Percentiles rank a stretch among this genome's conserved stretches.
Evolutionary conservation across 2,329 filamentous ascomycete genomes (phyloP).

Genomic region (Sarocladium brachiariae): DNA sequence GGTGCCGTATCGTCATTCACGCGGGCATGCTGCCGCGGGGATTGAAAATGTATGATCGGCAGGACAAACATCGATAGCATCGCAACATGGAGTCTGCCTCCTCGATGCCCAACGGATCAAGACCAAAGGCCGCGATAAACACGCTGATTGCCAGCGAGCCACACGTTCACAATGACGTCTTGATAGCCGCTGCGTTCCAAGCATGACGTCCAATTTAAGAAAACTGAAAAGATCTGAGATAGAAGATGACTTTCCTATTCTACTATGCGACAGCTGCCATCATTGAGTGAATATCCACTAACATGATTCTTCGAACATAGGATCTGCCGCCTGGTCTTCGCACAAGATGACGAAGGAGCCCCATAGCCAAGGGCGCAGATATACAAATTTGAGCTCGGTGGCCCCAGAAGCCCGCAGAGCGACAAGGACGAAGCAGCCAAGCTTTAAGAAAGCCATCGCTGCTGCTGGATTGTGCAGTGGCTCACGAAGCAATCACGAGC

Average conservation of each 20-base stretch:
- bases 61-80: slow-evolving; percentile 20
- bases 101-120: slow-evolving; percentile 35
- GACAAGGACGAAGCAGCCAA: not conserved
- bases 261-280: not conserved
- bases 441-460: not conserved
- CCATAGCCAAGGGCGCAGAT: not conserved
- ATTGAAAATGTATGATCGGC: not conserved
- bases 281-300: not conserved
- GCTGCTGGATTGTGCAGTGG: not conserved
- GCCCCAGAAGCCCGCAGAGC: not conserved
- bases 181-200: slow-evolving; percentile 44
- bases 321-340: not conserved
- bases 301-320: not conserved
- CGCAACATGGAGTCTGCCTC: slow-evolving; percentile 47
- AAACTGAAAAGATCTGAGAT: slow-evolving; percentile 73
- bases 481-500: too few species aligned
- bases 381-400: not conserved
- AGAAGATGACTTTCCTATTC: not conserved
- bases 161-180: slow-evolving; percentile 7
- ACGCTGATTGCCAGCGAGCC: slow-evolving; percentile 19
- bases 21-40: not conserved
- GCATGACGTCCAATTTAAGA: slow-evolving; percentile 39
- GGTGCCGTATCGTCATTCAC: not conserved
- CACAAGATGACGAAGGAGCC: not conserved
- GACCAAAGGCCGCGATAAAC: slow-evolving; percentile 57